These are phyloP conservation scores for Suillus sp. DNA, from an alignment of 768 basidiomycete species.

Conservation along the genomic window DNA sequence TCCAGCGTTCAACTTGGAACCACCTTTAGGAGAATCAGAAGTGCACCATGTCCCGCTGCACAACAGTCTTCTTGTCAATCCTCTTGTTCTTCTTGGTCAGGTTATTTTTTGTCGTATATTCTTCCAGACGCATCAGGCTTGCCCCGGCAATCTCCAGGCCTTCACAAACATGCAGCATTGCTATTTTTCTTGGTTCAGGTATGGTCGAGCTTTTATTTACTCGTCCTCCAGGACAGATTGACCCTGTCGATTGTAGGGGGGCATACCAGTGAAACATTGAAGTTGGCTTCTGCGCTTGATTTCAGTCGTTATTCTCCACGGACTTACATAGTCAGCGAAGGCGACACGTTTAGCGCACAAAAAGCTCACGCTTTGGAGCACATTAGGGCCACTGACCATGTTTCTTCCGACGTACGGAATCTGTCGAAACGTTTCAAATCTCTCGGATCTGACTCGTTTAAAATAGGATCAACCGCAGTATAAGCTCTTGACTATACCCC, in stretches of 20 bases:
- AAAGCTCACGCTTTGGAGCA: conserved; percentile 72
- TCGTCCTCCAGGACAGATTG: conserved; percentile 10
- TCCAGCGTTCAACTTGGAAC: background rate
- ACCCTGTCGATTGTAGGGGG: conserved; percentile 61
- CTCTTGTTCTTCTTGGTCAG: background rate
- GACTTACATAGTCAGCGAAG: conserved; percentile 80
- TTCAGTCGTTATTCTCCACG: conserved; percentile 74
- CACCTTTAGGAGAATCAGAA: background rate
- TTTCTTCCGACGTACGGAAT: conserved; percentile 18
- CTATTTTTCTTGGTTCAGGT: conserved; percentile 95
- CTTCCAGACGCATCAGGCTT: background rate
- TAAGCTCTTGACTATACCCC: conserved; percentile 69
- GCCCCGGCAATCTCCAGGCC: background rate
- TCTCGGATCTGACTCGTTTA: background rate
- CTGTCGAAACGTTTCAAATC: background rate
- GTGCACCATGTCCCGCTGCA: background rate
- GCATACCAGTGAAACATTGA: conserved; percentile 87
- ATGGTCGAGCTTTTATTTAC: conserved; percentile 25
- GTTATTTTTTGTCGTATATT: background rate
- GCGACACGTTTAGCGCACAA: conserved; percentile 74
- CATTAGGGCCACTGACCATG: conserved; percentile 18
- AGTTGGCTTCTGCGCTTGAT: conserved; percentile 71
- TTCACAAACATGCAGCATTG: conserved; percentile 50
- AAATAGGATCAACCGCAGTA: conserved; percentile 32
- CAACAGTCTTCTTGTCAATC: background rate